These are phyloP conservation scores for Pisolithus marmoratus DNA, from an alignment of 768 basidiomycete species.

Conservation along the genomic window DNA sequence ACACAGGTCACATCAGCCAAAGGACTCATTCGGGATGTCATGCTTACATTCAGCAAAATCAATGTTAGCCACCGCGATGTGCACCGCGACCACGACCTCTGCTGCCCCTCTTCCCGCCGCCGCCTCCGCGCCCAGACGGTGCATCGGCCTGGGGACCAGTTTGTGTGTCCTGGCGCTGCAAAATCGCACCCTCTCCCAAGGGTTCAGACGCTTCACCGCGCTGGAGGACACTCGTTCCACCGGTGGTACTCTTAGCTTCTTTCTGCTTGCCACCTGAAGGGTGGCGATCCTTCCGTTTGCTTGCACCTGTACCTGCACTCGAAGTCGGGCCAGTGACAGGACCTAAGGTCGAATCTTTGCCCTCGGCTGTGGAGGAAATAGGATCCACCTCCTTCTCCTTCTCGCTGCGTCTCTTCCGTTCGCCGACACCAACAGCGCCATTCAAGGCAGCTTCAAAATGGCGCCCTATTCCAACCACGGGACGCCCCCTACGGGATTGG, in stretches of 20 bases:
- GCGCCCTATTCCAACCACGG: slow-evolving; percentile 56
- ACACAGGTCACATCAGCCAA: too few relatives aligned
- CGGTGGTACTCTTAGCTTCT: slow-evolving; percentile 3
- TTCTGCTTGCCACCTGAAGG: slow-evolving; percentile 10
- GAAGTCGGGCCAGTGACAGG: neutral
- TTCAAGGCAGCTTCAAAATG: slow-evolving; percentile 72
- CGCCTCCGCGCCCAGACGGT: neutral
- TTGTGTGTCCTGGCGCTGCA: slow-evolving; percentile 5
- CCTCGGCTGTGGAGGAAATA: neutral
- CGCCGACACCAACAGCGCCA: slow-evolving; percentile 39
- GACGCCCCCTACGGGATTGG: slow-evolving; percentile 41
- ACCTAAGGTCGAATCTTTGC: neutral
- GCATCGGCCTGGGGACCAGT: neutral
- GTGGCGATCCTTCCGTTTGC: neutral
- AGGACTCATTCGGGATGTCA: too few relatives aligned
- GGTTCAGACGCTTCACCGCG: slow-evolving; percentile 15
- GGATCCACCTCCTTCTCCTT: slow-evolving; percentile 19
- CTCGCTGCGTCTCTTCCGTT: slow-evolving; percentile 27
- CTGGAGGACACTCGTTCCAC: slow-evolving; percentile 19
- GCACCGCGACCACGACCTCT: too few relatives aligned
- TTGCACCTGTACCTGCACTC: neutral
- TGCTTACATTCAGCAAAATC: too few relatives aligned
- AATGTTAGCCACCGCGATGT: too few relatives aligned
- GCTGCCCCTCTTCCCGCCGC: neutral
- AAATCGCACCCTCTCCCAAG: slow-evolving; percentile 3